Evolutionary conservation across 2,329 filamentous ascomycete genomes (phyloP).

Genomic region (Zymoseptoria crescenta): DNA sequence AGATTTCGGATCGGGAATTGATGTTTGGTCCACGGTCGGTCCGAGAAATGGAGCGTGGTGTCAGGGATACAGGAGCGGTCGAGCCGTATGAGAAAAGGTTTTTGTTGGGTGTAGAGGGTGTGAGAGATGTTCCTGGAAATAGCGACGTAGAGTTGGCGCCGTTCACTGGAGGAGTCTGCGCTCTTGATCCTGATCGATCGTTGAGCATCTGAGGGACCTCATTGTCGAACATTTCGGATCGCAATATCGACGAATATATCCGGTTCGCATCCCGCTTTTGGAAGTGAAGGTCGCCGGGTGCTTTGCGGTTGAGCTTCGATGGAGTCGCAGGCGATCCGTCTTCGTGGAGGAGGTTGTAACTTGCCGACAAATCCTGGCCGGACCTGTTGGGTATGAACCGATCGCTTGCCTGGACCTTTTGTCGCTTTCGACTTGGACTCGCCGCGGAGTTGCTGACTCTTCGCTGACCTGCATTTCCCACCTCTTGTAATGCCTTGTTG

Average conservation of each 20-base stretch:
- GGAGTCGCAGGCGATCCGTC: conserved; percentile 89
- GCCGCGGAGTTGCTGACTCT: conserved; percentile 53
- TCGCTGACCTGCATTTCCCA: conserved; percentile 51
- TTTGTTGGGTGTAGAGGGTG: conserved; percentile 92
- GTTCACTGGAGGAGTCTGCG: conserved; percentile 67
- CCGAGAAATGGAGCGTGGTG: conserved; percentile 55
- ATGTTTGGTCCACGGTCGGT: conserved; percentile 81
- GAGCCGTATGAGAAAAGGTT: conserved; percentile 79
- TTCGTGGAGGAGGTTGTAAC: conserved; percentile 84
- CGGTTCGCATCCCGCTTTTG: conserved; percentile 93
- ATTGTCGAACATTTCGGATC: conserved; percentile 85
- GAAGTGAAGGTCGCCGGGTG: conserved; percentile 85
- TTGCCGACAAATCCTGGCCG: conserved; percentile 86
- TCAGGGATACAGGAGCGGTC: conserved; percentile 79
- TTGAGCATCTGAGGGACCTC: conserved; percentile 74
- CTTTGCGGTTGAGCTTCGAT: conserved; percentile 78
- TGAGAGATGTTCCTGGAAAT: conserved; percentile 62
- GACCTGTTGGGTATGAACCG: conserved; percentile 94
- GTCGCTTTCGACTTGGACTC: conserved; percentile 62
- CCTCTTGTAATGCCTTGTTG: conserved; percentile 53
- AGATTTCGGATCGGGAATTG: conserved; percentile 84
- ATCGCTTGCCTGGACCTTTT: conserved; percentile 50
- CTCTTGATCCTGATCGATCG: conserved; percentile 47
- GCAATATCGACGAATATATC: conserved; percentile 79
- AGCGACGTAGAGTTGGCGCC: conserved; percentile 59